Conservation (phyloP, 345 rosid species). For the Hibiscus tridactylites region DNA sequence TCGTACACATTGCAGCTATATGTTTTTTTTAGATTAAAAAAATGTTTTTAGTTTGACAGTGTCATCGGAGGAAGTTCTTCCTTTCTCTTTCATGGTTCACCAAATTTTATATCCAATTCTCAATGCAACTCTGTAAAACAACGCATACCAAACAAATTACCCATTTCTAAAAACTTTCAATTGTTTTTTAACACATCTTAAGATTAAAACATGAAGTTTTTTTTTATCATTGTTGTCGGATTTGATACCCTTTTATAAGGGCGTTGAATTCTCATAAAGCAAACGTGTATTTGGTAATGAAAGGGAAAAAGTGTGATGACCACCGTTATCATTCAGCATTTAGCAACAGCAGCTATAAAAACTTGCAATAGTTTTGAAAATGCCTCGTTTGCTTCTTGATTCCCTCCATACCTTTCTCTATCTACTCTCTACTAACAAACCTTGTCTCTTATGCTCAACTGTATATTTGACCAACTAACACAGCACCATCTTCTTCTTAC, state of each 20-base stretch:
- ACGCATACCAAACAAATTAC: background rate
- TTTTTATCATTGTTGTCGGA: background rate
- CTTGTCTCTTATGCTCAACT: slow-evolving; percentile 9
- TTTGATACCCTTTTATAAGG: background rate
- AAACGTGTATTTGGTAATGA: slow-evolving; percentile 3
- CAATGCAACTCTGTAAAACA: background rate
- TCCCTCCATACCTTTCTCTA: slow-evolving; percentile 5
- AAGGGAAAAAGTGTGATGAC: background rate
- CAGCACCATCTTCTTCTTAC: background rate
- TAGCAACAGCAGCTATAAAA: background rate
- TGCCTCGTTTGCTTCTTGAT: slow-evolving; percentile 12
- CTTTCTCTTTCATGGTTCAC: background rate
- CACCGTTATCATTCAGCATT: background rate
- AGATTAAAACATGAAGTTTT: background rate
- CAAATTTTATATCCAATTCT: background rate
- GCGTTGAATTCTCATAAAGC: background rate
- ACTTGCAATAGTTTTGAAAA: background rate
- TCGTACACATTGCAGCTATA: background rate
- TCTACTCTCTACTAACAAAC: slow-evolving; percentile 11
- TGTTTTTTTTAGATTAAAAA: too few relatives aligned
- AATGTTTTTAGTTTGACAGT: background rate
- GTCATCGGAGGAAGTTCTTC: background rate
- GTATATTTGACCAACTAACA: slow-evolving; percentile 22
- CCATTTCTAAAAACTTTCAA: background rate
- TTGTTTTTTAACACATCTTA: background rate